These are phyloP conservation scores for Colletotrichum limetticola DNA, from an alignment of 2,329 filamentous ascomycete species.

Conservation along the genomic window DNA sequence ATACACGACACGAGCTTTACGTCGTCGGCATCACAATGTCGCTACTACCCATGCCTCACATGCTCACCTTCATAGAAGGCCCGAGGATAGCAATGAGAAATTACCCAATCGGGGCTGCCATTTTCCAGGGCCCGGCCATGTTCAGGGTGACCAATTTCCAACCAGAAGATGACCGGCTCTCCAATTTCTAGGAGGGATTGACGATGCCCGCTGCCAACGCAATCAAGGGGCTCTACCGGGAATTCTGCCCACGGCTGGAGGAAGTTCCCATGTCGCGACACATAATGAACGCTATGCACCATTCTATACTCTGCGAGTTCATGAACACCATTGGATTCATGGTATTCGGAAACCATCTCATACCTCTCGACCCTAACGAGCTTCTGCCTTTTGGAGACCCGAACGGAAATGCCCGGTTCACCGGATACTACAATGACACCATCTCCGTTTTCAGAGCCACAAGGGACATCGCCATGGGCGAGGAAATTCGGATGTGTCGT, in stretches of 20 bases:
- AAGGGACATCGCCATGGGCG: neutral
- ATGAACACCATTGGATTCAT: constrained; percentile 2
- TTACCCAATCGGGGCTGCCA: neutral
- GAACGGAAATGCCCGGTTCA: neutral
- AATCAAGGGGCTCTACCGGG: neutral
- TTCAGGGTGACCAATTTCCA: neutral
- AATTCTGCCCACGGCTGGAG: neutral
- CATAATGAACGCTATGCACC: neutral
- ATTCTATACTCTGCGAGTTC: neutral
- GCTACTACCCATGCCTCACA: neutral
- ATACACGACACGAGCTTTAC: neutral
- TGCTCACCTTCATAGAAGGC: neutral
- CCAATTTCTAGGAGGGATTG: neutral
- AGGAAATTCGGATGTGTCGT: neutral
- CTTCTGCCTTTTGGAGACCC: neutral
- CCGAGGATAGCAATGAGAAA: neutral
- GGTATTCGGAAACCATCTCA: neutral
- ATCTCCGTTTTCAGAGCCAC: neutral
- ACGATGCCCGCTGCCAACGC: neutral
- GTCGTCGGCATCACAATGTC: neutral
- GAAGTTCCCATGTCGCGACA: neutral
- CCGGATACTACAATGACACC: neutral
- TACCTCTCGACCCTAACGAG: neutral
- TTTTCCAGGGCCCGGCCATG: neutral
- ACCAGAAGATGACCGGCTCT: neutral